These are phyloP conservation scores for Gossypium schwendimanii DNA, from an alignment of 441 rosid genomes.

Conservation along the genomic window DNA sequence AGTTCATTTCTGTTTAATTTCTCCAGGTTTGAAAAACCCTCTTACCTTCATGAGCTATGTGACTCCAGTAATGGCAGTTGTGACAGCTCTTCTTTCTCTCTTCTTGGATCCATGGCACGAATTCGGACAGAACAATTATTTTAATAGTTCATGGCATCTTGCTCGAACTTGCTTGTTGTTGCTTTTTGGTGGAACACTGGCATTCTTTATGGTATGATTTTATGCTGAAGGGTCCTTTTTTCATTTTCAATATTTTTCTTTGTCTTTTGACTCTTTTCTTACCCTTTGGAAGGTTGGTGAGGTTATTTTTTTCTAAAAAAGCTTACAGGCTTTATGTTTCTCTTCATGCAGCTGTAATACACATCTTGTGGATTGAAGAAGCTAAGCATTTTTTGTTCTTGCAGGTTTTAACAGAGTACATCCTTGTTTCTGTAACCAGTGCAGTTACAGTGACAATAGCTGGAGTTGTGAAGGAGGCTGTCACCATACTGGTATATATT, in stretches of 20 bases:
- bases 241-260: not conserved
- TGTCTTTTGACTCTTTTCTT: not conserved
- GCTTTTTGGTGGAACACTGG: conserved; percentile 92
- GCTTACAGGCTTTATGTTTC: not conserved
- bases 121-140: conserved; percentile 59
- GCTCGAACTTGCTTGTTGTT: conserved; percentile 80
- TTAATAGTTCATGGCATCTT: conserved; percentile 65
- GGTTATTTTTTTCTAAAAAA: not conserved
- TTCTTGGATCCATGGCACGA: conserved; percentile 92
- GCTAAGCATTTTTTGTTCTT: conserved; percentile 16
- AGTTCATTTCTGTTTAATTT: conserved; percentile 12
- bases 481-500: conserved; percentile 75
- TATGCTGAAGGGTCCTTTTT: not conserved
- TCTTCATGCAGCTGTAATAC: conserved; percentile 2
- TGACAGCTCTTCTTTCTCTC: conserved; percentile 75
- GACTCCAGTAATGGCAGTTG: conserved; percentile 84
- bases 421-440: conserved; percentile 93
- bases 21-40: conserved; percentile 87
- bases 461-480: conserved; percentile 98
- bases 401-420: conserved; percentile 87
- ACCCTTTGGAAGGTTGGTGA: not conserved
- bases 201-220: conserved; percentile 78
- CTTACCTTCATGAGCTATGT: conserved; percentile 76
- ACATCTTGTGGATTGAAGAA: not conserved
- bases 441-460: conserved; percentile 97